phyloP scores from a whole-genome alignment of 2,329 filamentous ascomycete genomes.

The Fusarium nodosum region DNA sequence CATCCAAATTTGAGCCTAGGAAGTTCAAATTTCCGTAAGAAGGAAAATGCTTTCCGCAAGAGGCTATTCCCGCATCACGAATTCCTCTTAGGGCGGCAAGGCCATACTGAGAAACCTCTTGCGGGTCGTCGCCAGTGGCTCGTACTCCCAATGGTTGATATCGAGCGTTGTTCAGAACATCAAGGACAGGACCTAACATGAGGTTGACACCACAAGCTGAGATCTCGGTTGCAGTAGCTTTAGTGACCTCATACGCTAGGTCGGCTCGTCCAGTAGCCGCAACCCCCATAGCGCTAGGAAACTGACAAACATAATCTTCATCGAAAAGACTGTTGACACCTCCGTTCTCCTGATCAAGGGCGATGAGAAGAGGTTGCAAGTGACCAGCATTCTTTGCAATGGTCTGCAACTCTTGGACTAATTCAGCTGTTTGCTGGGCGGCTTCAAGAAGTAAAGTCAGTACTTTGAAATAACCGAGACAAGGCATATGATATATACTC shows the following conservation, averaged over 20 bases:
- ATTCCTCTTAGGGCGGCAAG: conserved; percentile 93
- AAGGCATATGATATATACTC: conserved; percentile 48
- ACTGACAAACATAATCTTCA: conserved; percentile 95
- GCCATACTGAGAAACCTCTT: conserved; percentile 93
- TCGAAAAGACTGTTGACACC: conserved; percentile 97
- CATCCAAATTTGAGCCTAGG: conserved; percentile 88
- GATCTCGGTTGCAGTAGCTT: conserved; percentile 92
- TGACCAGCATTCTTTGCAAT: conserved; percentile 93
- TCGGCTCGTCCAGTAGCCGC: conserved; percentile 91
- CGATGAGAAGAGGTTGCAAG: conserved; percentile 88
- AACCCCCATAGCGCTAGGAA: conserved; percentile 95
- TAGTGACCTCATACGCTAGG: conserved; percentile 89
- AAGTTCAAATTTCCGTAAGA: conserved; percentile 97
- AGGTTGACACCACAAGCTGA: conserved; percentile 95
- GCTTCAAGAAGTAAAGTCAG: conserved; percentile 65
- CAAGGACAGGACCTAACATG: conserved; percentile 92
- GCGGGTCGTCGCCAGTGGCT: conserved; percentile 91
- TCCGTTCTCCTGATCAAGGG: conserved; percentile 96
- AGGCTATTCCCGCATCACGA: conserved; percentile 88
- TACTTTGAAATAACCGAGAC: conserved; percentile 45
- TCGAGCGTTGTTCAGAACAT: conserved; percentile 92
- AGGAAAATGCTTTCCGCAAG: conserved; percentile 95
- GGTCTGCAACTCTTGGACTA: conserved; percentile 92
- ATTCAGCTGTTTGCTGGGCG: conserved; percentile 86
- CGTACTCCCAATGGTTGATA: conserved; percentile 92